Evolutionary conservation across 2,329 filamentous ascomycete species (phyloP).

Genomic region (Pestalotiopsis fici): DNA sequence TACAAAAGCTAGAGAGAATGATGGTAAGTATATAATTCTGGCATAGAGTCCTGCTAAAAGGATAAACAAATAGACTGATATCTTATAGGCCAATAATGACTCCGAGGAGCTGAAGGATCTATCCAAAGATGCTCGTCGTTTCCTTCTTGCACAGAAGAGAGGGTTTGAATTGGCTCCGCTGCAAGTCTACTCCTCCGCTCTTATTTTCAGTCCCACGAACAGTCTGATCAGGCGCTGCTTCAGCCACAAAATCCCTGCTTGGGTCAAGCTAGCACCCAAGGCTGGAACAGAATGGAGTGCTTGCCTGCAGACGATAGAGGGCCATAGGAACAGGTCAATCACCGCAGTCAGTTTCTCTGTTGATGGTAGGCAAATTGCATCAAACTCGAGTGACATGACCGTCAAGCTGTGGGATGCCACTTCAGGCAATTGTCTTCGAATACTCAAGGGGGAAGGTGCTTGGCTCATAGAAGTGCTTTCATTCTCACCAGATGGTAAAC

Average conservation of each 20-base stretch:
- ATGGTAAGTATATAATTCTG: background rate
- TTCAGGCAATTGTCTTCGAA: constrained; percentile 3
- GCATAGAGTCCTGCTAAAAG: background rate
- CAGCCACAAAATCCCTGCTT: constrained; percentile 15
- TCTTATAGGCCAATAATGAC: background rate
- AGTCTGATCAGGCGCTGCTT: constrained; percentile 21
- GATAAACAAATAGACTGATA: background rate
- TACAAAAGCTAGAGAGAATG: constrained; percentile 18
- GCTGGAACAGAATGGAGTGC: constrained; percentile 10
- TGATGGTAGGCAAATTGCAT: constrained; percentile 9
- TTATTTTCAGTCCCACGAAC: constrained; percentile 30
- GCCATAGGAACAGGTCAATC: background rate
- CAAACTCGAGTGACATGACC: background rate
- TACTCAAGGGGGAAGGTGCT: background rate
- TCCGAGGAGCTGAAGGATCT: constrained; percentile 7
- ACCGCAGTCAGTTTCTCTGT: constrained; percentile 11
- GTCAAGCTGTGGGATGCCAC: constrained; percentile 11
- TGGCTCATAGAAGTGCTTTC: no score
- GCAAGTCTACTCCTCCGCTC: constrained; percentile 34
- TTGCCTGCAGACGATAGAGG: constrained; percentile 6
- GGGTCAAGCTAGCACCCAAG: constrained; percentile 15
- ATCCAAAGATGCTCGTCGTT: constrained; percentile 30
- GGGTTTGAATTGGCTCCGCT: constrained; percentile 26
- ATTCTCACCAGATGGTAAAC: no score
- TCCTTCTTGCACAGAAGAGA: constrained; percentile 16